Percentiles rank a stretch among this genome's conserved stretches.
Evolutionary conservation across 768 basidiomycete genomes (phyloP).

Genomic region (Lactarius evosmus): DNA sequence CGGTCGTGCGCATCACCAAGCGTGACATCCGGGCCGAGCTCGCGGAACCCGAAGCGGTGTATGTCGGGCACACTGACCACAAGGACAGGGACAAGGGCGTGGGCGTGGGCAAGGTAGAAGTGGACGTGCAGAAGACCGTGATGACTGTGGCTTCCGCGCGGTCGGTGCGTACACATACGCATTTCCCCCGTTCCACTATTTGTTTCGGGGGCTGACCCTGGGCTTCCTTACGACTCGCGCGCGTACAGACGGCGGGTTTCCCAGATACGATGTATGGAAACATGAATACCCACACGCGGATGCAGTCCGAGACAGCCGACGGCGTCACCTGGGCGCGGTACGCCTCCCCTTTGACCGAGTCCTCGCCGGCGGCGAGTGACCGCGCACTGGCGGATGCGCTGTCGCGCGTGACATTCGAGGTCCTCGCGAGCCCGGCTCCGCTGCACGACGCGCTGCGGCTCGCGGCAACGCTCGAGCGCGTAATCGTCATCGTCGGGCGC

Average conservation of each 20-base stretch:
- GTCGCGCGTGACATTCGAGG: slow-evolving; percentile 60
- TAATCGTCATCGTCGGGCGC: slow-evolving; percentile 70
- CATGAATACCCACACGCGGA: slow-evolving; percentile 55
- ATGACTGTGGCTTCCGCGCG: slow-evolving; percentile 49
- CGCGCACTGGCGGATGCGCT: slow-evolving; percentile 37
- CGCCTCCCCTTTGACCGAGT: slow-evolving; percentile 39
- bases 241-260: slow-evolving; percentile 41
- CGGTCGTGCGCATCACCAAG: slow-evolving; percentile 65
- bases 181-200: not conserved
- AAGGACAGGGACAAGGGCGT: slow-evolving; percentile 26
- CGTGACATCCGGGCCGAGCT: slow-evolving; percentile 35
- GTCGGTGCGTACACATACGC: slow-evolving; percentile 28
- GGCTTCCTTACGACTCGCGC: too few relatives aligned
- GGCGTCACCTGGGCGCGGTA: slow-evolving; percentile 70
- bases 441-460: slow-evolving; percentile 53
- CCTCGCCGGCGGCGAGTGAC: slow-evolving; percentile 20
- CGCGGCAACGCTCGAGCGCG: slow-evolving; percentile 37
- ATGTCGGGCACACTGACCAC: slow-evolving; percentile 31
- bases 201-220: not conserved
- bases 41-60: slow-evolving; percentile 26
- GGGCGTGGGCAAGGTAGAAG: slow-evolving; percentile 5
- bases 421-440: slow-evolving; percentile 53
- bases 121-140: slow-evolving; percentile 29
- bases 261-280: slow-evolving; percentile 72
- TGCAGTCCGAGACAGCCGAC: slow-evolving; percentile 86